Percentiles rank a stretch among this genome's conserved stretches.
These are phyloP conservation scores for Wickerhamomyces chaumierensis DNA, from an alignment of 805 yeast species.

Conservation along the genomic window DNA sequence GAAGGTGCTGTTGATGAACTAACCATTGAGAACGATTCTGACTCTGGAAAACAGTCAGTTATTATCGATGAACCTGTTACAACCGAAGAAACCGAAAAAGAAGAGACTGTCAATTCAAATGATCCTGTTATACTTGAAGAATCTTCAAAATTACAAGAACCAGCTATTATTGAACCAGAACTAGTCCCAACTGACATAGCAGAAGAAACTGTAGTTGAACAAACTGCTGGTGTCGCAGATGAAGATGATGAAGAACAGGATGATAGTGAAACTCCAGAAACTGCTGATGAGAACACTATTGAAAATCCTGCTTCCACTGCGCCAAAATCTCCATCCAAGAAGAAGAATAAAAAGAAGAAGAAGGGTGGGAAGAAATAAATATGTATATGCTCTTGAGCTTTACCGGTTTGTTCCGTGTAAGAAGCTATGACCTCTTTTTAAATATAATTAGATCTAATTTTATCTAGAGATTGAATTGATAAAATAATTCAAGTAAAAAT, in stretches of 20 bases:
- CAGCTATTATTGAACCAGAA: too few relatives aligned
- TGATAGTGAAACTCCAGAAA: conserved; percentile 1
- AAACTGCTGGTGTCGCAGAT: neutral
- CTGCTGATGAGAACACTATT: conserved; percentile 3
- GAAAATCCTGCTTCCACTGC: conserved; percentile 1
- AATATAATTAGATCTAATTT: too few relatives aligned
- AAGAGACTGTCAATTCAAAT: too few relatives aligned
- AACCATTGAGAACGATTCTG: too few relatives aligned
- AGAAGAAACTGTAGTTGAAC: too few relatives aligned
- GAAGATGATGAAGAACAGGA: neutral
- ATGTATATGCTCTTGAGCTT: neutral
- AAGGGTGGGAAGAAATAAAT: conserved; percentile 21
- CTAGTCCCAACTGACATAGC: too few relatives aligned
- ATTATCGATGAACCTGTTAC: too few relatives aligned
- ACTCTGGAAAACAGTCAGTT: too few relatives aligned
- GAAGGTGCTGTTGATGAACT: neutral
- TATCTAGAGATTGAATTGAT: too few relatives aligned
- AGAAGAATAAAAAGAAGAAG: conserved; percentile 25
- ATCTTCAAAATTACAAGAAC: neutral
- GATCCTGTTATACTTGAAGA: neutral
- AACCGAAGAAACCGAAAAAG: neutral
- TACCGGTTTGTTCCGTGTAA: too few relatives aligned
- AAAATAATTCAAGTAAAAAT: too few relatives aligned
- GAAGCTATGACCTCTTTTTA: too few relatives aligned
- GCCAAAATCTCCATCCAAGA: conserved; percentile 12